Conservation (phyloP, 73 alveolate genomes). For the Durusdinium trenchii region DNA sequence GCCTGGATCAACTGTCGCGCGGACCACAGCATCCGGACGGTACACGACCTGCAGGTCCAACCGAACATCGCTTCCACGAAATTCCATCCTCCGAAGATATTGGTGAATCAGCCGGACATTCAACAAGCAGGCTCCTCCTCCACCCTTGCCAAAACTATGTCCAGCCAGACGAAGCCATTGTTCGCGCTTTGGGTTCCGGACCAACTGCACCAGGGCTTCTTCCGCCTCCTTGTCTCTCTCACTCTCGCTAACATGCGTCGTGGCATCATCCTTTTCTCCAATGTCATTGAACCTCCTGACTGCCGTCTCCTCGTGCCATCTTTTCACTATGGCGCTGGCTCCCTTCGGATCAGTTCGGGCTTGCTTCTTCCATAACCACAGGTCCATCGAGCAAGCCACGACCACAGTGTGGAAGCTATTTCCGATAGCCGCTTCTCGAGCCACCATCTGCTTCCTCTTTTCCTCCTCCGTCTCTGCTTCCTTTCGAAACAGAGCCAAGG, state of each 20-base stretch:
- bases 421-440: no score
- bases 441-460: no score
- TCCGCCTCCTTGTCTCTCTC: not conserved
- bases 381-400: no score
- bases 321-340: not conserved
- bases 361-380: not conserved
- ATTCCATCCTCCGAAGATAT: constrained; percentile 14
- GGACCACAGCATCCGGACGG: not conserved
- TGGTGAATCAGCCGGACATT: not conserved
- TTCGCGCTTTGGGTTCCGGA: not conserved
- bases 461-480: no score
- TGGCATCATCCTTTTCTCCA: not conserved
- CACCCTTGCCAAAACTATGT: not conserved
- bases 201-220: not conserved
- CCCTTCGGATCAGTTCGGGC: not conserved
- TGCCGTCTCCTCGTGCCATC: not conserved
- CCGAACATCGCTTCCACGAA: constrained; percentile 38
- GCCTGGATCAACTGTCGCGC: not conserved
- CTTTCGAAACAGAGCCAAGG: no score
- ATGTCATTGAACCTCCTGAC: not conserved
- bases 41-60: not conserved
- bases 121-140: not conserved
- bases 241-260: no score
- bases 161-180: not conserved
- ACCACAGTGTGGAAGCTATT: no score